Conservation (phyloP, 1,284 basidiomycete genomes). For the Sphagnurus paluster region DNA sequence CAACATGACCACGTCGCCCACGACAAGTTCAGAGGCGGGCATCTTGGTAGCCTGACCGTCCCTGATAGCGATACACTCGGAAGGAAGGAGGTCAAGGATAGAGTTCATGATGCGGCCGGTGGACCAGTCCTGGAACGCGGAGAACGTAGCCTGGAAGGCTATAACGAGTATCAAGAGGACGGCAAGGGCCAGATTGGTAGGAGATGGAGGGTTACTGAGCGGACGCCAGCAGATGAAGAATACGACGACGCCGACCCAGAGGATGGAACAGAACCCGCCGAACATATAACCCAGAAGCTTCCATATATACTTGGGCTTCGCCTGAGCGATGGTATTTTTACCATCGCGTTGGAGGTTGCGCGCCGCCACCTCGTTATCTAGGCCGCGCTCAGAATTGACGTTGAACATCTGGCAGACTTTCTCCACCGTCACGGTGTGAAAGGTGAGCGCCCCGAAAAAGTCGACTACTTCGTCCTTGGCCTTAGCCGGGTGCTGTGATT, state of each 20-base stretch:
- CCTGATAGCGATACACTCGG: constrained; percentile 43
- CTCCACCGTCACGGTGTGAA: constrained; percentile 11
- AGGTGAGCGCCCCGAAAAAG: constrained; percentile 18
- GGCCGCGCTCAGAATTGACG: constrained; percentile 11
- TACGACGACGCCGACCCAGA: constrained; percentile 19
- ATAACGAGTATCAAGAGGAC: constrained; percentile 60
- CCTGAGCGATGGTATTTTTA: constrained; percentile 16
- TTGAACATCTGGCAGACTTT: constrained; percentile 16
- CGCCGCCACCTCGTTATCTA: constrained; percentile 14
- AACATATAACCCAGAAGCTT: constrained; percentile 17
- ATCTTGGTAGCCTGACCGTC: constrained; percentile 64
- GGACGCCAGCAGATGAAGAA: constrained; percentile 23
- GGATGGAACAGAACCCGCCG: constrained; percentile 21
- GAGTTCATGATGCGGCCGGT: constrained; percentile 37
- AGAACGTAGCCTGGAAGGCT: constrained; percentile 56
- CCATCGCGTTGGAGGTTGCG: constrained; percentile 20
- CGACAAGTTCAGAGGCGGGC: constrained; percentile 78
- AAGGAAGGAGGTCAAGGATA: constrained; percentile 38
- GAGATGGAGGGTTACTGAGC: constrained; percentile 16
- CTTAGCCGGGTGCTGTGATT: constrained; percentile 15
- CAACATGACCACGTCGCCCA: constrained; percentile 81
- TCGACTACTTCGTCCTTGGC: constrained; percentile 15
- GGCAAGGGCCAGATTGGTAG: constrained; percentile 57
- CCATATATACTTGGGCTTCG: constrained; percentile 16
- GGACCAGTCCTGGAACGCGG: constrained; percentile 41